Base-by-base conservation (phyloP, 345 rosid genomes). In the Linum usitatissimum region DNA sequence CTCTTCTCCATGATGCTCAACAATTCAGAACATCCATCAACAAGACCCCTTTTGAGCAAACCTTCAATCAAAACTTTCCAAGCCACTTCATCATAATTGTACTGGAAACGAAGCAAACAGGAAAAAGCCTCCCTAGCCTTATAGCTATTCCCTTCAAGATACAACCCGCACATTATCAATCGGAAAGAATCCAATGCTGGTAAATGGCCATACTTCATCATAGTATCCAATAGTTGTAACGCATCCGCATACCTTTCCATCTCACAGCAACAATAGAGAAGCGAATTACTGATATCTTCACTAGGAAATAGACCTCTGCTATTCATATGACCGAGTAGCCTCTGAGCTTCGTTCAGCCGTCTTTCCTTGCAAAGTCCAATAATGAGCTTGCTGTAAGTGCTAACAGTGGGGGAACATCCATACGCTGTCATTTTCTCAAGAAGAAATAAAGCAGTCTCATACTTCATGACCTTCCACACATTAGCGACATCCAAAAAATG, bases 1-100 rank as follows among this genome's bases (percentile, higher is more conserved):
- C 54, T 80, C 64, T 73, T 72, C 76, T 88, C 91, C 94, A 86
- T 88, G 64, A 83, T 68, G 38, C 62, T 59, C 40, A 86, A 73
- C 69, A 88, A 77, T 70, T 88, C 91, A 65, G 78, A 77, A 71
- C 85, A 86, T 58, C 76, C 70, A 65, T 79, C 83, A 30, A 63
- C 68, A 69, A 70, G 73, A 55, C 90, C 91, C 53, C 73, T 73
- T 74, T 80, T 83, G 45, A 86, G 86, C 3, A 88, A 75, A 45
- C 97, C 97, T 64, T 91, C 96, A 54, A 88, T 62, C 64, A 91
- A 77, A 59, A 91, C 78, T 63, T 83, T 84, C 97, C 96, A 91
- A 69, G 88, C 91, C 61, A 91, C 64, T 73, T 91, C 97, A 69
- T 91, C 96, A 64, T 68, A 48, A 66, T 83, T 78, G 74, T 88